Percentiles rank a stretch among this genome's conserved stretches.
These are phyloP conservation scores for Lentinula boryana DNA, from an alignment of 768 basidiomycete species.

Conservation along the genomic window DNA sequence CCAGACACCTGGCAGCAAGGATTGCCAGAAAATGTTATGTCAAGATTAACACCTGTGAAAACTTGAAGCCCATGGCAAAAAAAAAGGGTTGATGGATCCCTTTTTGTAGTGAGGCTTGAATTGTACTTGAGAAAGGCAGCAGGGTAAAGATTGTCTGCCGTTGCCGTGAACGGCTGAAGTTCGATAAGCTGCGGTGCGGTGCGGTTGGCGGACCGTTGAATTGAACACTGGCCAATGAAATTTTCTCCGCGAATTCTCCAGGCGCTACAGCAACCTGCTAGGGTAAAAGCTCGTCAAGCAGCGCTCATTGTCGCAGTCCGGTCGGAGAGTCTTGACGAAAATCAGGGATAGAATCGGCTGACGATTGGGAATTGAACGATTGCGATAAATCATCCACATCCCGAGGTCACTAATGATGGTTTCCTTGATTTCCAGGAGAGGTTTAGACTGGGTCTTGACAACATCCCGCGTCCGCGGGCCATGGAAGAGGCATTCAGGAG, in stretches of 20 bases:
- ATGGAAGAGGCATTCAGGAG: not conserved
- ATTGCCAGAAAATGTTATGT: not conserved
- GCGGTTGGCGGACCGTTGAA: not conserved
- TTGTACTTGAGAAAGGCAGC: no score
- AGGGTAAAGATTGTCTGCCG: no score
- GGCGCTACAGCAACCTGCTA: not conserved
- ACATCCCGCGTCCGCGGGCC: not conserved
- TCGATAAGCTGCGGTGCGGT: not conserved
- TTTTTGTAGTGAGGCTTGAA: no score
- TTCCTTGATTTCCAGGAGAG: not conserved
- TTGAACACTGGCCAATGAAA: not conserved
- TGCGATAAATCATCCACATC: not conserved
- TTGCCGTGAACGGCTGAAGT: not conserved
- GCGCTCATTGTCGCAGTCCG: not conserved
- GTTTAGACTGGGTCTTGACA: slow-evolving; percentile 1
- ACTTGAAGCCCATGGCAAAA: no score
- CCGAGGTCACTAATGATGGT: not conserved
- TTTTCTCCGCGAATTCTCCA: not conserved
- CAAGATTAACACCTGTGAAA: not conserved
- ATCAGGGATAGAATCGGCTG: not conserved
- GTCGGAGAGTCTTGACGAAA: not conserved
- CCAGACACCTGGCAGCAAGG: no score
- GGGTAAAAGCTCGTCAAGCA: not conserved
- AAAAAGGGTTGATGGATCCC: no score
- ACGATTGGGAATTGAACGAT: not conserved